These are phyloP conservation scores for Cladosporium colombiae DNA, from an alignment of 2,329 filamentous ascomycete genomes.

Conservation along the genomic window DNA sequence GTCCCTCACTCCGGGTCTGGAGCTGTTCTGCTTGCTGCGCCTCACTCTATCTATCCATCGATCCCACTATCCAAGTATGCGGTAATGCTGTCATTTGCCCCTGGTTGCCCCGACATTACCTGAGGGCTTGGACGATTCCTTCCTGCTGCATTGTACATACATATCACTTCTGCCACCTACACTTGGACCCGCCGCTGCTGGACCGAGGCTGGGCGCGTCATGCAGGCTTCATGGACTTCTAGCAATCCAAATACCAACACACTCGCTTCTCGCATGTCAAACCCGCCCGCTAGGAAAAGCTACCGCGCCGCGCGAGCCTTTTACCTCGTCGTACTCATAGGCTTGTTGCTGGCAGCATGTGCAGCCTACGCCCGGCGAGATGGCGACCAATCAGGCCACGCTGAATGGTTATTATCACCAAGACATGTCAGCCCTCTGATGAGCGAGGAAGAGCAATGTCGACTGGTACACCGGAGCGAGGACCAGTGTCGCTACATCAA, in stretches of 20 bases:
- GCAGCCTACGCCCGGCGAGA: conserved; percentile 13
- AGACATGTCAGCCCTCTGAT: neutral
- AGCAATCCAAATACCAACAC: conserved; percentile 5
- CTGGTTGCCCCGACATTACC: neutral
- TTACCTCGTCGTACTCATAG: conserved; percentile 46
- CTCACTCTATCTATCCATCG: neutral
- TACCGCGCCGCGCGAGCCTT: conserved; percentile 49
- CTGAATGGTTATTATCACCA: neutral
- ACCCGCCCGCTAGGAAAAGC: conserved; percentile 21
- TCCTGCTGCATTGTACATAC: conserved; percentile 5
- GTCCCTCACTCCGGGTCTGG: neutral
- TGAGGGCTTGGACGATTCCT: neutral
- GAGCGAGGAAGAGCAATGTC: conserved; percentile 62
- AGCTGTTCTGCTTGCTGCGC: conserved; percentile 4
- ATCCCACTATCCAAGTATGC: neutral
- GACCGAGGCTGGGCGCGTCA: conserved; percentile 14
- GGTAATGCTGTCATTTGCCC: neutral
- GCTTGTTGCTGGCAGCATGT: conserved; percentile 20
- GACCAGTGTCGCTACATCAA: conserved; percentile 88
- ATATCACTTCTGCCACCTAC: neutral
- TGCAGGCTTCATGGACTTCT: conserved; percentile 11
- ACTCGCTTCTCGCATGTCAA: conserved; percentile 10
- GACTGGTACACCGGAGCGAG: conserved; percentile 68
- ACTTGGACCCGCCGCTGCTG: conserved; percentile 8
- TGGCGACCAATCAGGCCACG: neutral